Conservation (phyloP, 83 land plant species). For the Picea abies region DNA sequence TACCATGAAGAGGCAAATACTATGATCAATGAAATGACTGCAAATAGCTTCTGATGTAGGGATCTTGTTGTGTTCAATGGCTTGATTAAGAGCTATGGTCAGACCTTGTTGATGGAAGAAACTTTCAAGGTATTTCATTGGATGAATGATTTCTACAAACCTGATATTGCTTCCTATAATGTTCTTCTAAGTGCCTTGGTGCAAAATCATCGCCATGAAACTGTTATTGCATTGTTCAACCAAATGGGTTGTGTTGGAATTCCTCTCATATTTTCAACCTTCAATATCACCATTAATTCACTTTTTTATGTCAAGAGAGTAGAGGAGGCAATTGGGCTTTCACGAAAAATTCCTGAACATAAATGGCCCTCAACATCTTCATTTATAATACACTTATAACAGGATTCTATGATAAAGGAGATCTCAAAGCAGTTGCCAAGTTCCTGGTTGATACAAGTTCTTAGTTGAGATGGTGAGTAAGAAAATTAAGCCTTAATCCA, state of each 20-base stretch:
- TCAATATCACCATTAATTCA: slow-evolving; percentile 49
- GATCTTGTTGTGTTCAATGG: slow-evolving; percentile 46
- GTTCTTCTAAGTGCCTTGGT: slow-evolving; percentile 48
- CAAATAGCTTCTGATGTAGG: slow-evolving; percentile 38
- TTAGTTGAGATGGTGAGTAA: slow-evolving; percentile 35
- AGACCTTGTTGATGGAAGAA: slow-evolving; percentile 46
- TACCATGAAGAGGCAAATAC: slow-evolving; percentile 33
- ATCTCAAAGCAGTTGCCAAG: slow-evolving; percentile 24
- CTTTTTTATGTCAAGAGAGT: slow-evolving; percentile 44
- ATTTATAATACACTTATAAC: slow-evolving; percentile 42
- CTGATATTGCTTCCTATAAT: slow-evolving; percentile 48
- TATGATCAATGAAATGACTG: slow-evolving; percentile 45
- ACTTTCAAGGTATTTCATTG: slow-evolving; percentile 47
- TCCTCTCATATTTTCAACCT: slow-evolving; percentile 42
- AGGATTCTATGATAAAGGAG: slow-evolving; percentile 52
- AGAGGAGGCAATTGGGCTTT: slow-evolving; percentile 42
- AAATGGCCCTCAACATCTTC: slow-evolving; percentile 55
- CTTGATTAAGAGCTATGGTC: slow-evolving; percentile 45
- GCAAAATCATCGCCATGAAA: slow-evolving; percentile 34
- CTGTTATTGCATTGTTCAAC: neutral
- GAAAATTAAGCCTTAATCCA: neutral
- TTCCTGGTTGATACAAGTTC: no score
- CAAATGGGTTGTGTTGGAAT: neutral
- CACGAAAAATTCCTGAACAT: slow-evolving; percentile 49
- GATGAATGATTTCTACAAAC: slow-evolving; percentile 49